Evolutionary conservation across 2,329 filamentous ascomycete genomes (phyloP), one percentile per base, ranked within the genome.

Genomic region (Talaromyces verruculosus): DNA sequence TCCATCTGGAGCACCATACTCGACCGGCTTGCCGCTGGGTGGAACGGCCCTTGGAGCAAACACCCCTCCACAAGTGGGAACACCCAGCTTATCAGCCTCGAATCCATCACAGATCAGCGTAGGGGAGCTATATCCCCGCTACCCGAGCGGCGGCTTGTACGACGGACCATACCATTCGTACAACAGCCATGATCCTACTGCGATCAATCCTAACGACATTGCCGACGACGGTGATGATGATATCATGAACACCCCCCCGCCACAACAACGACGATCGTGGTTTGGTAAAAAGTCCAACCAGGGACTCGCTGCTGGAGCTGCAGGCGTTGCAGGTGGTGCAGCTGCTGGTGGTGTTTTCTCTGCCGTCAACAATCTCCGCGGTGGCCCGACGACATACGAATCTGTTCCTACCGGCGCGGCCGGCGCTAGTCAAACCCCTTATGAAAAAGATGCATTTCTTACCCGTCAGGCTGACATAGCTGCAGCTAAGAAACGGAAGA

Each of bases 161-260:
- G 88, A 90, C 71, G 88, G 89, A 59, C 89, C 89, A 0, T 92
- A 92, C 74, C 49, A 33, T 53, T 64, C 65, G 19, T 64, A 61
- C 28, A 64, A 65, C 47, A 37, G 51, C 30, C 64, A 88, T 3
- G 85, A 85, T 45, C 80, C 86, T 1, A 85, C 77, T 61, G 74
- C 77, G 61, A 84, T 95, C 67, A 89, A 97, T 74, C 92, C 93
- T 2, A 87, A 91, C 72, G 88, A 89, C 15, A 93, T 97, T 69
- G 86, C 86, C 25, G 93, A 97, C 75, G 93, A 97, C 73, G 92
- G 91, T 33, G 93, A 97, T 72, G 93, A 96, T 75, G 92, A 90
- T 1, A 84, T 95, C 61, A 83, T 88, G 85, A 71, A 80, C 76
- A 58, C 74, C 72, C 78, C 76, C 71, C 81, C 83, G 75, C 28